phyloP scores from a whole-genome alignment of 495 filamentous ascomycete genomes.

The Cercophora sp. region DNA sequence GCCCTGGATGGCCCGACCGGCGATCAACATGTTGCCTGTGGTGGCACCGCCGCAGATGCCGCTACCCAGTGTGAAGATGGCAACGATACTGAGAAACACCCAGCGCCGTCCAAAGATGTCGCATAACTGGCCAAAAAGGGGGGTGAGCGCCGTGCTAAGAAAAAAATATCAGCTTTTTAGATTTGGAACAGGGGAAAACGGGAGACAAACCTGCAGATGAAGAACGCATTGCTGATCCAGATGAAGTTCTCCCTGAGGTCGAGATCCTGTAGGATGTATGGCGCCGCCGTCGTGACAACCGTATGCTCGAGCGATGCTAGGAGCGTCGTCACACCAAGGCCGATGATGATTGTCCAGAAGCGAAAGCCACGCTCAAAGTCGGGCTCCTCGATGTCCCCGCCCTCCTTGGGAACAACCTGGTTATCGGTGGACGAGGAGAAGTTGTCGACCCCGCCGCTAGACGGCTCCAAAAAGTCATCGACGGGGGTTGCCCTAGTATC shows the following conservation, averaged over 20 bases:
- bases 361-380: conserved; percentile 15
- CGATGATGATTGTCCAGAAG: conserved; percentile 24
- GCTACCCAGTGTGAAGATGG: conserved; percentile 40
- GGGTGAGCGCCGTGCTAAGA: conserved; percentile 15
- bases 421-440: neutral
- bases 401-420: neutral
- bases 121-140: conserved; percentile 17
- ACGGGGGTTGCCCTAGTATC: no score
- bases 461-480: no score
- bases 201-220: conserved; percentile 15
- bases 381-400: neutral
- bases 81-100: conserved; percentile 17
- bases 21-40: conserved; percentile 57
- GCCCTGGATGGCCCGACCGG: conserved; percentile 71
- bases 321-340: conserved; percentile 9
- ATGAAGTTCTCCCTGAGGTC: conserved; percentile 33
- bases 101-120: conserved; percentile 21
- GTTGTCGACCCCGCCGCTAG: neutral
- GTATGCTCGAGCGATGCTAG: conserved; percentile 38
- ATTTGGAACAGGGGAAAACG: neutral
- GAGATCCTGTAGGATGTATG: conserved; percentile 34
- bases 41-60: conserved; percentile 35
- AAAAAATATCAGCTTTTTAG: neutral
- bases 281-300: conserved; percentile 39
- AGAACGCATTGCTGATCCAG: conserved; percentile 42